Base-by-base conservation (phyloP, 345 rosid species). In the Trapa incisa region DNA sequence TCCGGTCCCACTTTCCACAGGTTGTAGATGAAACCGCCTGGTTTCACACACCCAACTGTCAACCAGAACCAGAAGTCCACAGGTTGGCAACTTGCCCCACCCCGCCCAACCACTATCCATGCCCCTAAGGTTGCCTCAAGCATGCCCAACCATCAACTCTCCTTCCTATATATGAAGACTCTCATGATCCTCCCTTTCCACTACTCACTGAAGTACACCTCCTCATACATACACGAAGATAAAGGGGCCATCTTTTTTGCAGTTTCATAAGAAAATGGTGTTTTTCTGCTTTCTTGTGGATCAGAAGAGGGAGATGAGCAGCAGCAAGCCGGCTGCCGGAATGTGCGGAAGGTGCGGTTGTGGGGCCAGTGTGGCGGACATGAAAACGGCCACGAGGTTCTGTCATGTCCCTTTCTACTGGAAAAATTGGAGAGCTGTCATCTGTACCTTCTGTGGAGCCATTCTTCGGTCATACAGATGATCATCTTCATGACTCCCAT, bases 351-450 rank as follows among this genome's bases (percentile, higher is more conserved):
- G 89, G 78, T 94, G 99, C 77, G 96, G 99, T 47, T 88, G 87
- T 0, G 99, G 97, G 73, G 99, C 97, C 5, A 89, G 95, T 58
- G 95, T 91, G 4, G 99, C 97, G 1, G 99, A 94, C 78, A 94
- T 94, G 91, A 89, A 81, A 64, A 94, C 96, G 1, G 75, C 85
- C 16, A 89, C 95, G 1, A 86, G 91, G 70, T 87, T 94, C 73
- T 89, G 92, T 70, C 77, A 73, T 38, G 89, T 94, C 3, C 95
- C 99, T 2, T 86, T 94, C 39, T 94, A 88, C 72, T 84, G 91
- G 81, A 91, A 83, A 72, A 84, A 89, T 53, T 94, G 97, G 97
- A 86, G 78, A 47, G 99, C 96, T 37, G 80, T 91, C 53, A 73
- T 87, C 2, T 94, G 99, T 72, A 84, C 89, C 67, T 87, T 86